Conservation (phyloP, 306 rosid genomes). For the Quercus agrifolia region DNA sequence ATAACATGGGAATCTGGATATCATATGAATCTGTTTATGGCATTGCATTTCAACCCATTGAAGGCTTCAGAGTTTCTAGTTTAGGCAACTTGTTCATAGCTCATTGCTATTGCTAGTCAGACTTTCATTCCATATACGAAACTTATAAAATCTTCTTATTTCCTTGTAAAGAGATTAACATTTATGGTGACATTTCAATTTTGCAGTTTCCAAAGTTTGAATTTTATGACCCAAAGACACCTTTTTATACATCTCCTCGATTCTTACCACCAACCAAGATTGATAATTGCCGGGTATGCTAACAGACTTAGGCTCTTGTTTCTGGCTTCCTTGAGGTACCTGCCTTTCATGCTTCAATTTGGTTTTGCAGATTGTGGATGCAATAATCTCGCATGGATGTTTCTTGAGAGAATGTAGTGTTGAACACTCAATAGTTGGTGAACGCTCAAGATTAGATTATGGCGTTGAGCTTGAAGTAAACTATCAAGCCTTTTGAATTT, state of each 20-base stretch:
- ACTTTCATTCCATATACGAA: not conserved
- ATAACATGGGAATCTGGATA: not conserved
- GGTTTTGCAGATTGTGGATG: constrained; percentile 64
- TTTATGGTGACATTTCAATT: constrained; percentile 9
- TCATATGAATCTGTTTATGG: not conserved
- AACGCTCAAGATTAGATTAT: constrained; percentile 75
- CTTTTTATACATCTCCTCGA: constrained; percentile 83
- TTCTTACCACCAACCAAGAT: constrained; percentile 97
- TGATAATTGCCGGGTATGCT: constrained; percentile 68
- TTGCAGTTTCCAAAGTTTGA: constrained; percentile 66
- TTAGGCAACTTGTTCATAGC: not conserved
- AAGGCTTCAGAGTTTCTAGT: not conserved
- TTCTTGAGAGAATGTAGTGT: constrained; percentile 68
- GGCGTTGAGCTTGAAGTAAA: constrained; percentile 81
- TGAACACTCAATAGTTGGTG: constrained; percentile 75
- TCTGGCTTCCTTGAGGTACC: not conserved
- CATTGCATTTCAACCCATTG: not conserved
- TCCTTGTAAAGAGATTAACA: constrained; percentile 21
- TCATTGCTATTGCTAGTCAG: not conserved
- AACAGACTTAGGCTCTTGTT: not conserved
- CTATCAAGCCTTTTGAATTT: constrained; percentile 3
- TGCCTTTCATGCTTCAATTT: constrained; percentile 29
- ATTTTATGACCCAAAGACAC: constrained; percentile 86
- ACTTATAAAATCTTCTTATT: not conserved
- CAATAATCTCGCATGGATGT: constrained; percentile 93